A percentile compares a stretch with the other conserved stretches of the same genome.
Conservation (phyloP, 352 stramenopile genomes). For the Hyphochytrium catenoides region DNA sequence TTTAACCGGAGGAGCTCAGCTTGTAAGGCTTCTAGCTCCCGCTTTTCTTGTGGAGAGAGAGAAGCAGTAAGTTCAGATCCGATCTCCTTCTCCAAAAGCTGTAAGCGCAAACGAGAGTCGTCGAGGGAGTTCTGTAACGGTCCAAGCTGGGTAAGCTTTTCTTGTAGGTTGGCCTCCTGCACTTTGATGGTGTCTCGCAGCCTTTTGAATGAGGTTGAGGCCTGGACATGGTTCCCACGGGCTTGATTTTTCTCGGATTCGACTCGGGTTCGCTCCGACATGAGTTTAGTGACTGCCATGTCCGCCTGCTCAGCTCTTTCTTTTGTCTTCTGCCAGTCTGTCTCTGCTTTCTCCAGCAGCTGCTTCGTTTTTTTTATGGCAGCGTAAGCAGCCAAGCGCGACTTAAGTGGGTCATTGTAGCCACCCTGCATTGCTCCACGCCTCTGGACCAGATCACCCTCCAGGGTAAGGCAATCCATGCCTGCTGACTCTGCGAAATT, state of each 20-base stretch:
- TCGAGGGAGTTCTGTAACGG: too few relatives aligned
- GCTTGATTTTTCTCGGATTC: too few relatives aligned
- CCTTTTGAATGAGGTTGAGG: too few relatives aligned
- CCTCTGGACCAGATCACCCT: conserved; percentile 91
- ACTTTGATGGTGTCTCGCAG: too few relatives aligned
- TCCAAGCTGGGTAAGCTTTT: too few relatives aligned
- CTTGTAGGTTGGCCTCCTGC: too few relatives aligned
- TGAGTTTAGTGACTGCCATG: background rate
- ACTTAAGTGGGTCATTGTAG: conserved; percentile 72
- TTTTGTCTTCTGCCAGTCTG: conserved; percentile 4
- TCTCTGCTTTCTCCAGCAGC: conserved; percentile 3
- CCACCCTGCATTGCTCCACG: conserved; percentile 88
- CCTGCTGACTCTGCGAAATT: conserved; percentile 45
- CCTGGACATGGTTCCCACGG: too few relatives aligned
- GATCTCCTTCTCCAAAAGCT: too few relatives aligned
- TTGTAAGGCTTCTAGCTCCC: conserved; percentile 27
- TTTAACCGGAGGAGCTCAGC: conserved; percentile 43
- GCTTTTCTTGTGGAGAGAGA: conserved; percentile 23
- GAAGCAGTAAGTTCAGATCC: too few relatives aligned
- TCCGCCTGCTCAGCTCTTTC: conserved; percentile 10
- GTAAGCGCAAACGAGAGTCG: too few relatives aligned
- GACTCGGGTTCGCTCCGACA: too few relatives aligned
- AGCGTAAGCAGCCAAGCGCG: conserved; percentile 19
- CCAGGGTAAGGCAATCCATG: conserved; percentile 95
- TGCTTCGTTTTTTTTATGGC: conserved; percentile 2